Percentiles rank a stretch among this genome's conserved stretches.
These are phyloP conservation scores for Parathielavia appendiculata DNA, from an alignment of 495 filamentous ascomycete species.

Conservation along the genomic window DNA sequence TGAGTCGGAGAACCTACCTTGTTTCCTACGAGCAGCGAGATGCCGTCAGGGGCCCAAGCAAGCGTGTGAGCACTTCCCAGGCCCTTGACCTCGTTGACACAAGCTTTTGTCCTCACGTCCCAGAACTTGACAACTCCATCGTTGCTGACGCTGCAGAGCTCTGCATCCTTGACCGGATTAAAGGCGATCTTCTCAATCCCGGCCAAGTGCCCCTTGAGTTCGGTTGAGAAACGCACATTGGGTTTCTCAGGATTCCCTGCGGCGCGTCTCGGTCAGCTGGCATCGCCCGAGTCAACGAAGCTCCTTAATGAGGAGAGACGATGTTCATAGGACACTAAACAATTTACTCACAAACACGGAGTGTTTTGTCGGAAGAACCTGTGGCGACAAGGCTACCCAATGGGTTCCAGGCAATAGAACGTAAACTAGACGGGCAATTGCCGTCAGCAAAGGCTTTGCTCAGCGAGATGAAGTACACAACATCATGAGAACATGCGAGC, in stretches of 20 bases:
- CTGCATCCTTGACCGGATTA: slow-evolving; percentile 81
- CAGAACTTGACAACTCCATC: slow-evolving; percentile 88
- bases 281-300: neutral
- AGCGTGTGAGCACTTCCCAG: slow-evolving; percentile 77
- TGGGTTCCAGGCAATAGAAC: slow-evolving; percentile 85
- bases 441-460: neutral
- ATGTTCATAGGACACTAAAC: neutral
- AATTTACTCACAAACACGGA: slow-evolving; percentile 58
- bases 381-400: slow-evolving; percentile 82
- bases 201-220: slow-evolving; percentile 73
- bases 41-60: slow-evolving; percentile 85
- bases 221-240: slow-evolving; percentile 73
- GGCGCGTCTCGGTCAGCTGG: slow-evolving; percentile 11
- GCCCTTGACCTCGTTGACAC: slow-evolving; percentile 73
- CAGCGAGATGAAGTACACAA: neutral
- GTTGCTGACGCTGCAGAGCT: slow-evolving; percentile 76
- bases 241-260: slow-evolving; percentile 81
- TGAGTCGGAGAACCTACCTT: slow-evolving; percentile 54
- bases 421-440: slow-evolving; percentile 33
- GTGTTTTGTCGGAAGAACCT: slow-evolving; percentile 71
- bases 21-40: slow-evolving; percentile 72
- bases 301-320: neutral
- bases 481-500: too few species aligned
- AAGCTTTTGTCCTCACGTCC: slow-evolving; percentile 80
- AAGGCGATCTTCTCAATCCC: slow-evolving; percentile 83